Base-by-base conservation (phyloP, 2,329 filamentous ascomycete species). In the Nigrospora sphaerica region DNA sequence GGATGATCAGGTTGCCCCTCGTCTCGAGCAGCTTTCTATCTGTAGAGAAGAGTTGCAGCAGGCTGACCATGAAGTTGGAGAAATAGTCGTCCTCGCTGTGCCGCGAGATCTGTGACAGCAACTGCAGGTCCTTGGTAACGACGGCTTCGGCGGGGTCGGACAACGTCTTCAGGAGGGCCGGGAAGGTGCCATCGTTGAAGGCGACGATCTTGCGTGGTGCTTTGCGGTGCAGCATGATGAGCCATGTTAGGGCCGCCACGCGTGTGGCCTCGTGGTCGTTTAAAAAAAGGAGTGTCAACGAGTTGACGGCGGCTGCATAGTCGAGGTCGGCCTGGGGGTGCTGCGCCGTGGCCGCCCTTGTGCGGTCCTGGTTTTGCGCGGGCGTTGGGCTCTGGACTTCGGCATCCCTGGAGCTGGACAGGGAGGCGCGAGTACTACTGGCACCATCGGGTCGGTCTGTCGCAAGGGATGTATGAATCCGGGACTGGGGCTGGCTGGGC, bases 51-150 rank as follows among this genome's bases (percentile, higher is more conserved):
- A 98, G 78, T 62, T 96, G 93, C 38, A 98, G 72, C 11, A 98
- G 73, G 61, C 95, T 95, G 50, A 96, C 86, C 93, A 98, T 98
- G 64, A 98, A 98, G 19, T 92, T 95, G 2, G 88, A 86, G 62
- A 98, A 98, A 66, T 97, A 97, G 53, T 91, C 89, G 60, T 98
- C 93, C 58, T 97, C 93, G 61, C 90, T 97, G 57, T 96, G 95
- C 53, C 86, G 83, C 3, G 92, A 97, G 46, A 98, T 97, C 56
- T 98, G 93, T 0, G 92, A 97, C 3, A 98, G 75, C 14, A 98
- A 75, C 52, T 97, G 88, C 31, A 98, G 70, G 63, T 98, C 93
- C 57, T 93, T 88, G 5, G 89, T 97, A 2, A 98, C 95, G 7
- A 98, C 93, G 16, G 90, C 88, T 63, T 98, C 93, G 9, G 92